Percentiles rank a stretch among this genome's conserved stretches.
These are phyloP conservation scores for Globisporangium lucens DNA, from an alignment of 352 stramenopile species.

Conservation along the genomic window DNA sequence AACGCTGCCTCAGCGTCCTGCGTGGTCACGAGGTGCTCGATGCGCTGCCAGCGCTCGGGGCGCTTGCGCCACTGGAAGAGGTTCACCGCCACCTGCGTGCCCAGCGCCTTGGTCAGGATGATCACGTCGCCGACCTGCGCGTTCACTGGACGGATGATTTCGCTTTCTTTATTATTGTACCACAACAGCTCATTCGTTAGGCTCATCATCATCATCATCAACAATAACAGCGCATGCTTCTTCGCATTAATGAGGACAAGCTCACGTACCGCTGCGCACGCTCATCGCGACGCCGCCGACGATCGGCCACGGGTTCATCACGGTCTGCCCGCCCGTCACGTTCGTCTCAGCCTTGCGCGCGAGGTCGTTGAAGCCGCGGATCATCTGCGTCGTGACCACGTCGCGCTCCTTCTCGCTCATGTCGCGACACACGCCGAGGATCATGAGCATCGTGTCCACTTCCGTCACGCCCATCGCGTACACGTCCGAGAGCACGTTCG, in stretches of 20 bases:
- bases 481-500: constrained; percentile 94
- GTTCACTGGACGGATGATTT: constrained; percentile 90
- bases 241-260: not conserved
- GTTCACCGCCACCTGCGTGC: constrained; percentile 94
- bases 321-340: constrained; percentile 93
- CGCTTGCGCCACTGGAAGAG: constrained; percentile 91
- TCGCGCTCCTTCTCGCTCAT: constrained; percentile 91
- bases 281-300: constrained; percentile 93
- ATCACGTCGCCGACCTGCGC: constrained; percentile 88
- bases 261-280: constrained; percentile 56
- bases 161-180: constrained; percentile 34
- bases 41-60: constrained; percentile 69
- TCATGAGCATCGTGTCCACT: constrained; percentile 95
- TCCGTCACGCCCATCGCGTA: constrained; percentile 94
- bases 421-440: constrained; percentile 89
- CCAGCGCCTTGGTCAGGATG: constrained; percentile 93
- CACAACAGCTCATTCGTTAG: constrained; percentile 1
- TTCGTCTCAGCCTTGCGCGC: constrained; percentile 84
- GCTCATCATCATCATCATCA: not conserved
- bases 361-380: constrained; percentile 92
- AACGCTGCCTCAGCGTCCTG: constrained; percentile 87
- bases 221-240: not conserved
- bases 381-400: constrained; percentile 93
- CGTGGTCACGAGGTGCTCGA: constrained; percentile 62
- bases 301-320: constrained; percentile 96